Base-by-base conservation (phyloP, 768 basidiomycete genomes). In the Amanita phalloides region DNA sequence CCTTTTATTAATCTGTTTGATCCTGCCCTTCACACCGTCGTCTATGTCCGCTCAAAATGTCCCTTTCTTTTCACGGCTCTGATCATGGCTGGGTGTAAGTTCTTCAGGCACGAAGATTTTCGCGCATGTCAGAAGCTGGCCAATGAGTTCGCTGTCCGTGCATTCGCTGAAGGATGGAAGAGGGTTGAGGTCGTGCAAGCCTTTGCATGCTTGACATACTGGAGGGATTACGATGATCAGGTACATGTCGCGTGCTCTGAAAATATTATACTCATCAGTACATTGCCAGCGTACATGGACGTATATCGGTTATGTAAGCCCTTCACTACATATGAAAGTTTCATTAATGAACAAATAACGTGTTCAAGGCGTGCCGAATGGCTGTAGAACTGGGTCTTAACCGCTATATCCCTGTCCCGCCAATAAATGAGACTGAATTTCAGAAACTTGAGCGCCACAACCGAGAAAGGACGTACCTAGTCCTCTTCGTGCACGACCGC, bases 1-100 rank as follows among this genome's bases (percentile, higher is more conserved):
- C 88, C 90, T 10, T 90, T 92, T 65, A 82, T 92, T 67, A 88
- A 86, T 62, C 73, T 93, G 30, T 90, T 94, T 62, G 91, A 93
- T 68, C 87, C 90, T 35, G 71, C 78, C n/a, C 69, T 94, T 33
- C 92, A 95, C 64, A 83, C 91, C 0, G 74, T 84, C 46, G 60
- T 71, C 33, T 93, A 91, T 64, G 82, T 93, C 59, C 88, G 92
- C 59, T 71, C 75, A 20, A 82, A 78, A 55, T 92, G 83, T 49
- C 82, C 87, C 1, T 81, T 94, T 64, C 75, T 95, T 51, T 92
- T 92, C 68, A 86, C 90, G 17, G 80, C 84, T 23, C 76, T 94
- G 52, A 73, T 92, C 60, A 86, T 89, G 77, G 87, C 82, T 14
- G 84, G 84, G 25, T 82, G 82, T 71, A 90, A 90, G 64, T 92